Evolutionary conservation across 495 filamentous ascomycete genomes (phyloP).

Genomic region (Annulohypoxylon bovei): DNA sequence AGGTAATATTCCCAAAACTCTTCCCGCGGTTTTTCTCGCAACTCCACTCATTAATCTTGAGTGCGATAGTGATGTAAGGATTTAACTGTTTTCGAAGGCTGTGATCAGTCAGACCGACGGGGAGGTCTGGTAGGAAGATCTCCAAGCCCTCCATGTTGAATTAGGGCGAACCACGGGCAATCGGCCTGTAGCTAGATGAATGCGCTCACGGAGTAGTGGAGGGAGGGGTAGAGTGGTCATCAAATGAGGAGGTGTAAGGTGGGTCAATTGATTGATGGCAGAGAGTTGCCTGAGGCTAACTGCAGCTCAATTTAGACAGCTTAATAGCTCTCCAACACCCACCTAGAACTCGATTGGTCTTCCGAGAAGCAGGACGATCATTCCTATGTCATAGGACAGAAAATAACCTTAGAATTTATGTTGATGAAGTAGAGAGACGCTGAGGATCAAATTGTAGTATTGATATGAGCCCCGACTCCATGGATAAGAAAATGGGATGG

Average conservation of each 20-base stretch:
- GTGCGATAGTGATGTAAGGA: conserved; percentile 39
- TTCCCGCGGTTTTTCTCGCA: conserved; percentile 48
- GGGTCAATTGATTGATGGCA: not conserved
- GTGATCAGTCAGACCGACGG: conserved; percentile 44
- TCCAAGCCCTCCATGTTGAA: conserved; percentile 47
- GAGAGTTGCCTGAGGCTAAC: conserved; percentile 1
- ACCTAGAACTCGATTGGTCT: not conserved
- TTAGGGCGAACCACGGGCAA: not conserved
- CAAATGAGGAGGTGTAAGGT: not conserved
- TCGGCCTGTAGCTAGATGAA: not conserved
- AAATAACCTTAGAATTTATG: not conserved
- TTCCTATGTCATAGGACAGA: not conserved
- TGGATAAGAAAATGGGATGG: not conserved
- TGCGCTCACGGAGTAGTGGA: not conserved
- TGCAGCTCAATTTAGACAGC: not conserved
- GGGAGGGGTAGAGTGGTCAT: not conserved
- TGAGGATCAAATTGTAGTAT: not conserved
- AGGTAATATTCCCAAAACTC: conserved; percentile 46
- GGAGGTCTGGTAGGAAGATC: conserved; percentile 55
- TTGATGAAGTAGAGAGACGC: not conserved
- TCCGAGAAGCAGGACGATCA: not conserved
- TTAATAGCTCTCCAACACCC: not conserved
- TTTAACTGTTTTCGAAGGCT: conserved; percentile 48
- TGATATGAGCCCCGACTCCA: not conserved
- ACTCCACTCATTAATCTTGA: conserved; percentile 50